These are phyloP conservation scores for Suillus hirtellus DNA, from an alignment of 768 basidiomycete species.

Conservation along the genomic window DNA sequence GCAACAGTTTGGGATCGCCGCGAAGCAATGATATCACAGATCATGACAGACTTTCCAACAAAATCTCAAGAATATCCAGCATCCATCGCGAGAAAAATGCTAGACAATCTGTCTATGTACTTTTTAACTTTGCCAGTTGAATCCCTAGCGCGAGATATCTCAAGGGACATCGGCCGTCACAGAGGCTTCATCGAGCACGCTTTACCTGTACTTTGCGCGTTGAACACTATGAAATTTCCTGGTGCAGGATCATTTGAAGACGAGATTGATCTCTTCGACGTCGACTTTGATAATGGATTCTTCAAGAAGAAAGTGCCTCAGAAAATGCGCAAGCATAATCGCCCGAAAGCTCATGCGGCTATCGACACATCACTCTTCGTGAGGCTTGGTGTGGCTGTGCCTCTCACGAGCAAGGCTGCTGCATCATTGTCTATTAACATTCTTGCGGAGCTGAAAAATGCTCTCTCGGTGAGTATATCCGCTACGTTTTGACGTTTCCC, in stretches of 20 bases:
- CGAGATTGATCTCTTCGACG: slow-evolving; percentile 9
- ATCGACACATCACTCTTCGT: slow-evolving; percentile 33
- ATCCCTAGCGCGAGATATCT: slow-evolving; percentile 15
- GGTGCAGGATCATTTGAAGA: background rate
- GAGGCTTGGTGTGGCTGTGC: slow-evolving; percentile 29
- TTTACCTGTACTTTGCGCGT: slow-evolving; percentile 23
- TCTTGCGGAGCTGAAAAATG: slow-evolving; percentile 24
- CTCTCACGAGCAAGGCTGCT: slow-evolving; percentile 25
- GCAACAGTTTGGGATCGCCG: slow-evolving; percentile 19
- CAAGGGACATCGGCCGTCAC: slow-evolving; percentile 19
- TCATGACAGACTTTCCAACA: slow-evolving; percentile 36
- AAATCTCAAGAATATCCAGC: slow-evolving; percentile 21
- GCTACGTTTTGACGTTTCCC: background rate
- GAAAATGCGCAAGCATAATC: slow-evolving; percentile 26
- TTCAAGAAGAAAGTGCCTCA: slow-evolving; percentile 26
- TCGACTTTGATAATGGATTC: slow-evolving; percentile 11
- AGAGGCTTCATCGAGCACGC: slow-evolving; percentile 26
- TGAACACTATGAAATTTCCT: slow-evolving; percentile 12
- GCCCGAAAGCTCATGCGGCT: slow-evolving; percentile 11
- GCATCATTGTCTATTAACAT: slow-evolving; percentile 18
- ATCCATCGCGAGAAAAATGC: slow-evolving; percentile 24
- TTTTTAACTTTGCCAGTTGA: slow-evolving; percentile 25
- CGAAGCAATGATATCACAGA: slow-evolving; percentile 24
- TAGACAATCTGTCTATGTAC: slow-evolving; percentile 27
- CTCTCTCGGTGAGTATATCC: slow-evolving; percentile 30